These are phyloP conservation scores for Mycena maculata DNA, from an alignment of 768 basidiomycete species.

Conservation along the genomic window DNA sequence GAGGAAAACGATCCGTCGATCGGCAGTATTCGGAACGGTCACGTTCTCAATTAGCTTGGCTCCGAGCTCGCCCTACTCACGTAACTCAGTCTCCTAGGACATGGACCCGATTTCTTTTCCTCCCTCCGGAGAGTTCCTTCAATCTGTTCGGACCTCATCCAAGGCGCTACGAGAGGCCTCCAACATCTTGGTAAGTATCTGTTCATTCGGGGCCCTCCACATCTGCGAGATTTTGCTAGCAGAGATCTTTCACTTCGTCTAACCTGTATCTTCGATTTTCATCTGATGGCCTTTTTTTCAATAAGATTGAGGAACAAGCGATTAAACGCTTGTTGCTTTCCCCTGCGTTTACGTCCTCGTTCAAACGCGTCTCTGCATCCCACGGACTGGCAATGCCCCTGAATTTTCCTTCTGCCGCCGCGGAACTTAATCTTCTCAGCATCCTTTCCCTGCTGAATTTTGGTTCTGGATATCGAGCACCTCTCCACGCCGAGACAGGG, in stretches of 20 bases:
- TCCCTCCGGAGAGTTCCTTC: conserved; percentile 58
- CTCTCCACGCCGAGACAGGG: conserved; percentile 76
- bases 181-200: conserved; percentile 62
- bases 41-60: too few species aligned
- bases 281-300: conserved; percentile 5
- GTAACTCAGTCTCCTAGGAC: too few species aligned
- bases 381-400: conserved; percentile 86
- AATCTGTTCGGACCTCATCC: conserved; percentile 66
- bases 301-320: conserved; percentile 66
- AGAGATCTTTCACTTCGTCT: not conserved
- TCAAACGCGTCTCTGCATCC: conserved; percentile 66
- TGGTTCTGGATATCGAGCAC: conserved; percentile 81
- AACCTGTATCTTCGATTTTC: not conserved
- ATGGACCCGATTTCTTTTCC: conserved; percentile 47
- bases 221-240: too few species aligned
- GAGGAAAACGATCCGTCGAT: too few species aligned
- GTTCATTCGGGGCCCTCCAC: not conserved
- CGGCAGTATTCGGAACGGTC: not conserved
- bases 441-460: conserved; percentile 86
- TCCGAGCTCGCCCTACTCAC: too few species aligned
- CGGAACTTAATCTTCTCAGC: conserved; percentile 87
- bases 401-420: conserved; percentile 75
- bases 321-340: conserved; percentile 75
- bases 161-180: conserved; percentile 57
- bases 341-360: conserved; percentile 70